Conservation (phyloP, 768 basidiomycete genomes). For the Russula dissimulans region DNA sequence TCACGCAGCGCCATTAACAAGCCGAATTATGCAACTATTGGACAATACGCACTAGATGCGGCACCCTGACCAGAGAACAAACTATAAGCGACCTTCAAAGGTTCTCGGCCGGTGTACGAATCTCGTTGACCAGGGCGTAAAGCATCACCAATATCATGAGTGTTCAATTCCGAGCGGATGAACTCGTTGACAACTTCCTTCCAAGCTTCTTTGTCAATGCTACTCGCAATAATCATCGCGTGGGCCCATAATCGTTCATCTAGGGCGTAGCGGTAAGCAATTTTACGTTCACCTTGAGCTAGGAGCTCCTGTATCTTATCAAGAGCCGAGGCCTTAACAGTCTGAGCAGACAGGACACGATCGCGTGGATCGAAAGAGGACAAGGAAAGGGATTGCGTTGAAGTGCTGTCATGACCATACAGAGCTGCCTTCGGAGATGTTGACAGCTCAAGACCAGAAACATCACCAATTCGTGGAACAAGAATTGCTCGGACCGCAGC, state of each 20-base stretch:
- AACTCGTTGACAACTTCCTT: slow-evolving; percentile 86
- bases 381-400: slow-evolving; percentile 9
- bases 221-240: slow-evolving; percentile 89
- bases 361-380: slow-evolving; percentile 33
- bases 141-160: slow-evolving; percentile 25
- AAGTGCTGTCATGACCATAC: slow-evolving; percentile 11
- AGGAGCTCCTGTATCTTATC: slow-evolving; percentile 75
- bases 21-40: background rate
- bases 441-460: slow-evolving; percentile 9
- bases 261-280: slow-evolving; percentile 82
- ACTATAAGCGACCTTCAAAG: slow-evolving; percentile 73
- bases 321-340: slow-evolving; percentile 52
- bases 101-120: slow-evolving; percentile 48
- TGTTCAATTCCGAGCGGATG: slow-evolving; percentile 61
- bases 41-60: slow-evolving; percentile 46
- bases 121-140: slow-evolving; percentile 19
- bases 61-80: slow-evolving; percentile 78
- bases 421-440: slow-evolving; percentile 4
- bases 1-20: background rate
- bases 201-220: slow-evolving; percentile 90
- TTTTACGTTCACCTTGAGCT: slow-evolving; percentile 72
- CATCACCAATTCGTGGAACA: slow-evolving; percentile 43
- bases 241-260: slow-evolving; percentile 92
- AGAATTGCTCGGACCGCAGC: slow-evolving; percentile 64
- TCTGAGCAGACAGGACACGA: slow-evolving; percentile 46